phyloP scores from a whole-genome alignment of 179 eudicot genomes.

The Monotropa hypopitys region DNA sequence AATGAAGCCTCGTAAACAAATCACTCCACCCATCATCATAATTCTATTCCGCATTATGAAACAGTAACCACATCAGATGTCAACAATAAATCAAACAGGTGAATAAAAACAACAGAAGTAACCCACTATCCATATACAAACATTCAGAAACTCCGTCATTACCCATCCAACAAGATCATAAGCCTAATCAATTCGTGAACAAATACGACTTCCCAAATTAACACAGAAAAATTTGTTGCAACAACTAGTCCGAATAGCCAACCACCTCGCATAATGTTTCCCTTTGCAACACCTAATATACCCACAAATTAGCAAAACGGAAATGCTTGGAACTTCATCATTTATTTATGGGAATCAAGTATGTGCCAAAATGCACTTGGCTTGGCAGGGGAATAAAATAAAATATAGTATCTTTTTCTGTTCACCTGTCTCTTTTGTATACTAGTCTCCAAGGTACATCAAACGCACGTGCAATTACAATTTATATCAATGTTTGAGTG shows the following conservation, averaged over 20 bases:
- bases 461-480: too few relatives aligned
- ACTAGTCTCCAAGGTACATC: too few relatives aligned
- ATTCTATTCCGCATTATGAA: not conserved
- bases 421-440: not conserved
- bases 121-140: not conserved
- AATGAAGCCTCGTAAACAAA: constrained; percentile 2
- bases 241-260: not conserved
- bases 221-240: not conserved
- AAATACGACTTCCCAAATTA: not conserved
- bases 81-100: not conserved
- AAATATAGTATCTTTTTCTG: too few relatives aligned
- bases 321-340: not conserved
- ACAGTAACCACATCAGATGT: not conserved
- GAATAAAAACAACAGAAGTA: not conserved
- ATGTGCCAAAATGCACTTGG: not conserved
- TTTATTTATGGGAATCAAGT: not conserved
- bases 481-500: too few relatives aligned
- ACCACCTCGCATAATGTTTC: not conserved
- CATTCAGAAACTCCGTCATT: not conserved
- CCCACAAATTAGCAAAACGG: not conserved
- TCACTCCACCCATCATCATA: not conserved
- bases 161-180: constrained; percentile 7
- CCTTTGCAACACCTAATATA: not conserved
- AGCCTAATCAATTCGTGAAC: not conserved
- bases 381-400: not conserved